Percentiles rank a stretch among this genome's conserved stretches.
These are phyloP conservation scores for Austroboletus novae-zelandiae DNA, from an alignment of 1,284 basidiomycete species.

Conservation along the genomic window DNA sequence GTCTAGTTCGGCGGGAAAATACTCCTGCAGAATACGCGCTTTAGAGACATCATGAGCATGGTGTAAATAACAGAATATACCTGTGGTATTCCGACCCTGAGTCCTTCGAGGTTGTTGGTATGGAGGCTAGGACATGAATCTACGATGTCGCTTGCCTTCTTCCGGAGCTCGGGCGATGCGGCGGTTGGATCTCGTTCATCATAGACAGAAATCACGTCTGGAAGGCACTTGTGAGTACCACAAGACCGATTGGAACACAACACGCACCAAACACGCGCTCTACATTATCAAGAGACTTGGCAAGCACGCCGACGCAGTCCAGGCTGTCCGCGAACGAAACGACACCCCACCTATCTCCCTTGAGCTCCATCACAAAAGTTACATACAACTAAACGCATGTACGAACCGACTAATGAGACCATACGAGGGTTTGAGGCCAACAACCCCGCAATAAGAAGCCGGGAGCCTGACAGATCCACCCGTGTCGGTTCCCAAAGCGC, in stretches of 20 bases:
- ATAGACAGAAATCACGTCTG: conserved; percentile 63
- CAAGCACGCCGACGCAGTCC: conserved; percentile 90
- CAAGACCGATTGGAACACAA: neutral
- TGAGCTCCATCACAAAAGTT: conserved; percentile 12
- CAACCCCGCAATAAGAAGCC: conserved; percentile 90
- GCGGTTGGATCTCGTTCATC: conserved; percentile 84
- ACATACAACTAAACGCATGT: neutral
- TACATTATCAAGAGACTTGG: conserved; percentile 50
- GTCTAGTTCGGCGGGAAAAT: conserved; percentile 76
- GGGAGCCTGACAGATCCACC: conserved; percentile 93
- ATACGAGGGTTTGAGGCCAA: conserved; percentile 94
- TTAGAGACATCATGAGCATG: neutral
- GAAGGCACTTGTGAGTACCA: conserved; percentile 1
- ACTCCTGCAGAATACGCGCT: conserved; percentile 51
- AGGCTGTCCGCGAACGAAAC: conserved; percentile 93
- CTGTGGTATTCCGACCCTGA: conserved; percentile 64
- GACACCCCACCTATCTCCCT: conserved; percentile 72
- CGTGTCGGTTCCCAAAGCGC: conserved; percentile 92
- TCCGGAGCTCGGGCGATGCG: conserved; percentile 45
- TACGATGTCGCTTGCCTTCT: conserved; percentile 16
- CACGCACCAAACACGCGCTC: conserved; percentile 58
- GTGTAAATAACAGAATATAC: conserved; percentile 22
- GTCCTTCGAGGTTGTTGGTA: conserved; percentile 32
- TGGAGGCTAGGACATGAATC: conserved; percentile 18
- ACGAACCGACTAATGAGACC: conserved; percentile 83